Percentiles rank a stretch among this genome's conserved stretches.
These are phyloP conservation scores for Dipteronia sinensis DNA, from an alignment of 345 rosid species.

Conservation along the genomic window DNA sequence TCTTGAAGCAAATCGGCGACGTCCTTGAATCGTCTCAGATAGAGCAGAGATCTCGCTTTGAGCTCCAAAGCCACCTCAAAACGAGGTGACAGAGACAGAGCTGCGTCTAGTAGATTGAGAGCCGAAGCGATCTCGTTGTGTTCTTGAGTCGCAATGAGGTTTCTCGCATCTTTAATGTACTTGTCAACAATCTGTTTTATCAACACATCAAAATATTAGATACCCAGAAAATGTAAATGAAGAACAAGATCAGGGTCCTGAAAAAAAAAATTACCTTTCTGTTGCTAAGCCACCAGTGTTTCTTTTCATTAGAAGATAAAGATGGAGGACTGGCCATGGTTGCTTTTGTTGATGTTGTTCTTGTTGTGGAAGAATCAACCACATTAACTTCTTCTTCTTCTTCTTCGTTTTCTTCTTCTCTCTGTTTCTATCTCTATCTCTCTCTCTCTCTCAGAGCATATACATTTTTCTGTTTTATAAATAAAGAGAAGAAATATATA, in stretches of 20 bases:
- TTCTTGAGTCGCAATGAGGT: conserved; percentile 66
- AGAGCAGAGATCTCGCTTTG: conserved; percentile 74
- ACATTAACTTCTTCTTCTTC: conserved; percentile 21
- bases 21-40: conserved; percentile 65
- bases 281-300: conserved; percentile 92
- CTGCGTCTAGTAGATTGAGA: conserved; percentile 72
- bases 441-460: conserved; percentile 26
- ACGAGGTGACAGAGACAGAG: conserved; percentile 73
- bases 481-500: conserved; percentile 28
- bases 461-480: conserved; percentile 22
- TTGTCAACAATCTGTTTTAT: conserved; percentile 65
- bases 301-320: conserved; percentile 45
- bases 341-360: conserved; percentile 12
- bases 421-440: conserved; percentile 4
- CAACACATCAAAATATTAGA: background rate
- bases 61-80: conserved; percentile 74
- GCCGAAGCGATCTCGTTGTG: conserved; percentile 63
- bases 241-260: background rate
- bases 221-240: background rate
- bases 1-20: conserved; percentile 87
- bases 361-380: conserved; percentile 32
- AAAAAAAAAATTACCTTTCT: conserved; percentile 52
- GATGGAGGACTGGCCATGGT: conserved; percentile 49
- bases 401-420: background rate
- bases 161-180: conserved; percentile 72